Percentiles rank a stretch among this genome's conserved stretches.
Evolutionary conservation across 805 yeast genomes (phyloP).

Genomic region (Zygosaccharomyces rouxii): DNA sequence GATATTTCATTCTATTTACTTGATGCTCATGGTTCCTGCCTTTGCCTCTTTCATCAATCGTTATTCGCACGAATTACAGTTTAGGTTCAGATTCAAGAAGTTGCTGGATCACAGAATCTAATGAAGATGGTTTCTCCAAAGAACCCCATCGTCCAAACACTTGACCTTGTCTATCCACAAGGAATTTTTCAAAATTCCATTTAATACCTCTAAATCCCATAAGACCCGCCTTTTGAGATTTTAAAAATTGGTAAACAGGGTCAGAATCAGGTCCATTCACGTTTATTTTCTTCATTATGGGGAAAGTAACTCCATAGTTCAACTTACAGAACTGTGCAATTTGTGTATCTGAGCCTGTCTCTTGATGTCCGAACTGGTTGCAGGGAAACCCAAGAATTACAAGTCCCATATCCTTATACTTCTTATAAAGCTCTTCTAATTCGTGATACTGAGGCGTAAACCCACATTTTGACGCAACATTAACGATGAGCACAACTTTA

Average conservation of each 20-base stretch:
- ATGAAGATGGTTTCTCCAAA: constrained; percentile 57
- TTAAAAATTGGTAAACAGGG: constrained; percentile 76
- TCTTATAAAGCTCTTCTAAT: constrained; percentile 61
- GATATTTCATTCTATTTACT: not conserved
- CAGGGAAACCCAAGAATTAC: constrained; percentile 83
- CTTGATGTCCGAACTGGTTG: constrained; percentile 82
- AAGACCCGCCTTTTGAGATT: constrained; percentile 52
- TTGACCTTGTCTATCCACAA: constrained; percentile 49
- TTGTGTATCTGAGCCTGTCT: constrained; percentile 66
- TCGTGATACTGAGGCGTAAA: constrained; percentile 75
- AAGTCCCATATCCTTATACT: constrained; percentile 59
- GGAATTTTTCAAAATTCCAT: constrained; percentile 79
- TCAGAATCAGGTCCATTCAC: constrained; percentile 83
- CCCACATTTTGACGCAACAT: constrained; percentile 85
- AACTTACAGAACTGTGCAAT: constrained; percentile 66
- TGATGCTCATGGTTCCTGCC: not conserved
- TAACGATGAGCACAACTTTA: constrained; percentile 78
- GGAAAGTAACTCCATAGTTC: constrained; percentile 90
- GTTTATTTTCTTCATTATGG: constrained; percentile 76
- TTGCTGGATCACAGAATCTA: constrained; percentile 56
- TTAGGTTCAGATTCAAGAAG: constrained; percentile 36
- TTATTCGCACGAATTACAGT: not conserved
- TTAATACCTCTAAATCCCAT: constrained; percentile 68
- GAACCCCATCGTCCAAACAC: constrained; percentile 65
- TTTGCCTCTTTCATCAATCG: not conserved